Base-by-base conservation (phyloP, 23 red algal species). In the Gracilaria caudata region DNA sequence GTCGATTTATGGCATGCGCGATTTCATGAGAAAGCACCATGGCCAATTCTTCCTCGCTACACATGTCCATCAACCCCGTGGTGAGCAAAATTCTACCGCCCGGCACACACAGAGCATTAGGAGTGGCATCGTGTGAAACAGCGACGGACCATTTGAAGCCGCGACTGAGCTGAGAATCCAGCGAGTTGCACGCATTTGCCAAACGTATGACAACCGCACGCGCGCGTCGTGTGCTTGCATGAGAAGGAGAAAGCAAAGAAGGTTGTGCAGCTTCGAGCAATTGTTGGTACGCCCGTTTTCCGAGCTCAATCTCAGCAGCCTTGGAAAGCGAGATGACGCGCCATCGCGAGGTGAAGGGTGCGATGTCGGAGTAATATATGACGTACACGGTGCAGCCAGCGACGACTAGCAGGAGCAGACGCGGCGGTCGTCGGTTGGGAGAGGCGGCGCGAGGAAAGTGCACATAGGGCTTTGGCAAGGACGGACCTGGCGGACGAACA, bases 61-160 rank as follows among this genome's bases (percentile, higher is more conserved):
- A 53, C 28, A 95, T 90, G 20, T 71, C 64, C 21, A 98, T 76
- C 57, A 98, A 75, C 10, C 96, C 96, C 3, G 88, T 93, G 61
- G 92, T 95, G 13, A 98, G 78, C 23, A 86, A 78, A 2, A 98
- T 92, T 24, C 92, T 90, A 51, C 96, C 96, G 45, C 96, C 96
- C 0, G 96, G 96, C 23, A 93, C 77, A 72, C 96, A 98, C 32
- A 95, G 64, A 24, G 96, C 96, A 78, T 98, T 98, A n/a, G 92
- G 82, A 0, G 82, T 77, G 58, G 83, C 84, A 32, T 86, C 85
- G 33, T 70, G 68, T 1, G 91, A 78, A 37, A 98, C 92, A 14
- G 88, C 88, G 72, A 98, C 92, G 32, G 92, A 76, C 96, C 96
- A 98, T 41, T 90, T 84, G 83, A 93, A 95, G 32, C 78, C 76